Evolutionary conservation across 75 land plant genomes (phyloP), one percentile per base, ranked within the genome.

Genomic region (Selaginella tamariscina): DNA sequence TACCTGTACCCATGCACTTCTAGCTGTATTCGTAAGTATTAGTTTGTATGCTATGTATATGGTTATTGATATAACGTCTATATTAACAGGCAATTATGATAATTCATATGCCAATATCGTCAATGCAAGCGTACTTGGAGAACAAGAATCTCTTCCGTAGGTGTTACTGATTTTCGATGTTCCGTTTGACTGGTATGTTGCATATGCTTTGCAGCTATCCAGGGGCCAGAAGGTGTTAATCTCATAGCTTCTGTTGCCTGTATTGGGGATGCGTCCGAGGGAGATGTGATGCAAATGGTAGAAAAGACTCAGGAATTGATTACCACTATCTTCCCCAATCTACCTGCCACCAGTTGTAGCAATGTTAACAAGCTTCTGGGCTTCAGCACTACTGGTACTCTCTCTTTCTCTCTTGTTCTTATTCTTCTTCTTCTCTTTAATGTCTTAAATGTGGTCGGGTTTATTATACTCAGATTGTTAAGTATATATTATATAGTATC

Each of bases 21-120:
- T 27, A 0, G 32, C 8, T 64, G 72, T 21, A 26, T 23, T 66
- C 26, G 24, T 71, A 5, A 21, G 30, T 32, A 62, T 5, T 15
- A 39, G 49, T 39, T 39, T 39, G 5, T 5, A 5, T 39, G 11
- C 49, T 15, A 39, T 39, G 49, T 39, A 5, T 39, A 15, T 5
- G 11, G 49, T 39, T 39, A 5, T 39, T 39, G 49, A n/a, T n/a
- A n/a, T n/a, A n/a, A n/a, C n/a, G n/a, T n/a, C n/a, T n/a, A n/a
- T n/a, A n/a, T n/a, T n/a, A 39, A 59, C 62, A 59, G 62, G 62
- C 21, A 5, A n/a, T 59, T 23, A 59, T 59, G 62, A 59, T 59
- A 9, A 21, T 27, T 23, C 62, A 59, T 27, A 59, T 59, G 62
- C 62, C 62, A n/a, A 9, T 27, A 8, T 59, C 62, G 26, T 59